phyloP scores from a whole-genome alignment of 176 grass and related monocot genomes.

The Cocos nucifera region DNA sequence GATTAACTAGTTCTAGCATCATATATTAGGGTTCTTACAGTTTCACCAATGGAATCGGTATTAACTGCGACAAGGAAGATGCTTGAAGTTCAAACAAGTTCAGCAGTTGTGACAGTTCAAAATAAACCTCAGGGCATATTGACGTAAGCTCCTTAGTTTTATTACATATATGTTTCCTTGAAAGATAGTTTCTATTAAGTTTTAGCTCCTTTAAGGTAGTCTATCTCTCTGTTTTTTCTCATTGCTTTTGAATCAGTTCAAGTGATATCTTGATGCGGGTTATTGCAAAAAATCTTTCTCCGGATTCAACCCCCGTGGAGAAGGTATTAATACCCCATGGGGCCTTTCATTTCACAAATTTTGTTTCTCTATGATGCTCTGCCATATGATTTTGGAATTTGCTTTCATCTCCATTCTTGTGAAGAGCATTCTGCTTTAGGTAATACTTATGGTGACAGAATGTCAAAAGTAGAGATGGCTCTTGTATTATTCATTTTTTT shows the following conservation, averaged over 20 bases:
- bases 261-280: slow-evolving; percentile 79
- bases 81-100: slow-evolving; percentile 52
- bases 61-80: slow-evolving; percentile 56
- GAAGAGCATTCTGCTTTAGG: no score
- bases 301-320: slow-evolving; percentile 39
- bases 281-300: slow-evolving; percentile 45
- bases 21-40: slow-evolving; percentile 40
- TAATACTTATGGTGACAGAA: no score
- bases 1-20: neutral
- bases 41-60: slow-evolving; percentile 47
- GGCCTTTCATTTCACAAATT: no score
- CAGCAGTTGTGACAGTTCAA: slow-evolving; percentile 38
- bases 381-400: neutral
- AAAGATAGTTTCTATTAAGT: neutral
- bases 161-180: neutral
- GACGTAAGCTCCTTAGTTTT: slow-evolving; percentile 35
- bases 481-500: no score
- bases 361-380: no score
- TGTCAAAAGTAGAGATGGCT: no score
- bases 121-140: slow-evolving; percentile 65
- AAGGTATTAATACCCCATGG: slow-evolving; percentile 22
- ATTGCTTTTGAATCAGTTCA: slow-evolving; percentile 21
- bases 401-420: neutral
- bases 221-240: slow-evolving; percentile 4
- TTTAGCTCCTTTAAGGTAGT: neutral